These are phyloP conservation scores for Mycena olivaceomarginata DNA, from an alignment of 768 basidiomycete species.

Conservation along the genomic window DNA sequence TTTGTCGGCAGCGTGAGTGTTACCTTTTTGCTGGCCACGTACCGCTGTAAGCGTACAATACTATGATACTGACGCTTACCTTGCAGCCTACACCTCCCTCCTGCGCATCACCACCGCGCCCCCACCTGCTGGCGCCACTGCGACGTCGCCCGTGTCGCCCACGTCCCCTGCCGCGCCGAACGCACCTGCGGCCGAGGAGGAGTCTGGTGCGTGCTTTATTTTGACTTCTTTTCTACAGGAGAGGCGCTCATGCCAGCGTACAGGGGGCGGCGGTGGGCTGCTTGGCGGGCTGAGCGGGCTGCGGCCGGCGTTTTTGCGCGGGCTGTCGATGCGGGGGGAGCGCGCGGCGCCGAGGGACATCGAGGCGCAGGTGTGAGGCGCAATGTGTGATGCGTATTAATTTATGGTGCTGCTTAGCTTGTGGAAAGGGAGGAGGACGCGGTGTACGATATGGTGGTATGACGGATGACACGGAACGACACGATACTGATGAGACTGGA, in stretches of 20 bases:
- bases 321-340: conserved; percentile 42
- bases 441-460: conserved; percentile 12
- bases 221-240: not conserved
- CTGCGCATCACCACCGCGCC: conserved; percentile 86
- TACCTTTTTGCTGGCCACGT: not conserved
- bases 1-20: conserved; percentile 93
- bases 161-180: conserved; percentile 41
- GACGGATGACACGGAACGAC: conserved; percentile 3
- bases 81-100: conserved; percentile 89
- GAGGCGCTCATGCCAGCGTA: not conserved
- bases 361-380: conserved; percentile 36
- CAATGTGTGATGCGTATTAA: not conserved
- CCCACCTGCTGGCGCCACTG: conserved; percentile 59
- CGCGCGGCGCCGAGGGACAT: conserved; percentile 34
- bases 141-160: conserved; percentile 24
- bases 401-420: not conserved
- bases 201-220: conserved; percentile 4
- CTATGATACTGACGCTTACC: not conserved
- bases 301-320: conserved; percentile 56
- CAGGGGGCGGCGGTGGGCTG: conserved; percentile 40
- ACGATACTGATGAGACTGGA: not conserved
- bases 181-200: conserved; percentile 28
- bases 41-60: too few relatives aligned
- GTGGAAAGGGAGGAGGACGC: not conserved
- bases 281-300: conserved; percentile 50